These are phyloP conservation scores for Colletotrichum tabaci DNA, from an alignment of 2,329 filamentous ascomycete species.

Conservation along the genomic window DNA sequence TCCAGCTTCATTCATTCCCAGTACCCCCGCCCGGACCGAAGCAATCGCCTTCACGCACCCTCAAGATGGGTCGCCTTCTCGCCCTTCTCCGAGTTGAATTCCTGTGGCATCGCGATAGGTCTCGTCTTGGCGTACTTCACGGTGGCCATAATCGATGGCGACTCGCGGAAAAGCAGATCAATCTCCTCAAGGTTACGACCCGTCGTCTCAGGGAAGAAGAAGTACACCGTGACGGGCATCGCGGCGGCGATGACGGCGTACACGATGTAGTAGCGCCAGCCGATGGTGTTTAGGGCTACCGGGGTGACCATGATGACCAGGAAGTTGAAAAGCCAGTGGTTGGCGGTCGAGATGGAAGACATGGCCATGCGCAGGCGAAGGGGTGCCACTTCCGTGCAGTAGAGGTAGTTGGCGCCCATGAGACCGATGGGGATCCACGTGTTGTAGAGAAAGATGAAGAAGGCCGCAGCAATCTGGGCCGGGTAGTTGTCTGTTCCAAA, in stretches of 20 bases:
- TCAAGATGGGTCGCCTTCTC: conserved; percentile 32
- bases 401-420: conserved; percentile 72
- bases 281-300: conserved; percentile 64
- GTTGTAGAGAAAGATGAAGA: conserved; percentile 73
- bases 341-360: conserved; percentile 69
- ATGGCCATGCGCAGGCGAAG: conserved; percentile 66
- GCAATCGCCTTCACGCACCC: conserved; percentile 8
- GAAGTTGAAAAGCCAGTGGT: conserved; percentile 67
- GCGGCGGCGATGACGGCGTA: conserved; percentile 62
- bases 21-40: neutral
- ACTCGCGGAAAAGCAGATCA: conserved; percentile 59
- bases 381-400: conserved; percentile 71
- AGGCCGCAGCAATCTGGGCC: conserved; percentile 65
- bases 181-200: conserved; percentile 63
- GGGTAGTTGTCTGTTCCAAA: conserved; percentile 60
- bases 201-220: conserved; percentile 64
- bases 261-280: conserved; percentile 66
- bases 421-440: conserved; percentile 73
- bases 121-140: conserved; percentile 54
- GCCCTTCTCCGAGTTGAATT: conserved; percentile 46
- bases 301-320: conserved; percentile 61
- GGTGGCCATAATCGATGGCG: conserved; percentile 52
- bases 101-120: conserved; percentile 50
- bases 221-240: conserved; percentile 60
- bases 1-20: too few species aligned